These are phyloP conservation scores for Aspergillus neotritici DNA, from an alignment of 2,329 filamentous ascomycete genomes.

Conservation along the genomic window DNA sequence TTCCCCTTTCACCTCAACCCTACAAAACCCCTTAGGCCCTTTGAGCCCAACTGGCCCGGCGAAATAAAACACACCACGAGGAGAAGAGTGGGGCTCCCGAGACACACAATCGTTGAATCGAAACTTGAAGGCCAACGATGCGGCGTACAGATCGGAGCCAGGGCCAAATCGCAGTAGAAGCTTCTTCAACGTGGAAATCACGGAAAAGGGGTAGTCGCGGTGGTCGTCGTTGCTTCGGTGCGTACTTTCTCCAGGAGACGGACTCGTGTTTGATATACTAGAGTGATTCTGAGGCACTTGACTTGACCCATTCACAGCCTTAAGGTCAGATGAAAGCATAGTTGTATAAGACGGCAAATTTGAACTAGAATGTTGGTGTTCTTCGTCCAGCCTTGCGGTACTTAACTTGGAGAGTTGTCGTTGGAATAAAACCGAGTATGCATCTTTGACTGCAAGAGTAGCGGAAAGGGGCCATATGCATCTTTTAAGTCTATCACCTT, in stretches of 20 bases:
- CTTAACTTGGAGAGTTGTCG: constrained; percentile 24
- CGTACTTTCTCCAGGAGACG: constrained; percentile 11
- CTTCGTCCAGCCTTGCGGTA: constrained; percentile 8
- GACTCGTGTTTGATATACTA: constrained; percentile 5
- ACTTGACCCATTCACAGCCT: constrained; percentile 13
- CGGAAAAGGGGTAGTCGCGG: constrained; percentile 21
- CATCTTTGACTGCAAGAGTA: constrained; percentile 30
- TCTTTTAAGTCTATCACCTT: constrained; percentile 25
- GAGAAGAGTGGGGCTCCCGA: constrained; percentile 17
- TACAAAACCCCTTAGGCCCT: constrained; percentile 30
- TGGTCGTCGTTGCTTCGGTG: constrained; percentile 12
- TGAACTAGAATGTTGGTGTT: constrained; percentile 10
- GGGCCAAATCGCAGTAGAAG: constrained; percentile 31
- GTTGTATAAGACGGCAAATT: constrained; percentile 10
- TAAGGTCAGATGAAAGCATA: constrained; percentile 10
- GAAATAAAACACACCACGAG: constrained; percentile 32
- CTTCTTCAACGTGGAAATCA: constrained; percentile 29
- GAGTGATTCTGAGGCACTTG: constrained; percentile 15
- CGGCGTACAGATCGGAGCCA: constrained; percentile 30
- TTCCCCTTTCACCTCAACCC: constrained; percentile 33
- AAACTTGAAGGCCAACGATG: constrained; percentile 28
- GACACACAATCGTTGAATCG: constrained; percentile 22
- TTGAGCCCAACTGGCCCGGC: constrained; percentile 29
- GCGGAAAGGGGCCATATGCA: constrained; percentile 29
- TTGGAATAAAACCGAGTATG: constrained; percentile 25